These are phyloP conservation scores for Aspergillus jensenii DNA, from an alignment of 2,329 filamentous ascomycete species.

Conservation along the genomic window DNA sequence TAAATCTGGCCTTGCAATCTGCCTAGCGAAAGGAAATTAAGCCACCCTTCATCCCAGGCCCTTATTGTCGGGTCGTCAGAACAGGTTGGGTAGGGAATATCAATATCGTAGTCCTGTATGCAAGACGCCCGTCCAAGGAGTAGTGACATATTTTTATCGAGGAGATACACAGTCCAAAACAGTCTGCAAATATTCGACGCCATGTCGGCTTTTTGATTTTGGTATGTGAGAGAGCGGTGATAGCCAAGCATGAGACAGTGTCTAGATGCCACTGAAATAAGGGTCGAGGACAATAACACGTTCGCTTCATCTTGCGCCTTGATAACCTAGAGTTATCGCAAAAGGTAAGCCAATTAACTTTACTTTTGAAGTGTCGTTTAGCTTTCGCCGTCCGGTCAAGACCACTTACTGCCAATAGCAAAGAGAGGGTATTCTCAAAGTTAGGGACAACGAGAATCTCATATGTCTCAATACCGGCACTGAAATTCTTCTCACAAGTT, in stretches of 20 bases:
- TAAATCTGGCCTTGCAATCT: constrained; percentile 15
- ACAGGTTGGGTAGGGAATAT: not conserved
- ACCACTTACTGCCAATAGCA: constrained; percentile 24
- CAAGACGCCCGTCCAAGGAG: not conserved
- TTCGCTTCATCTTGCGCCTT: constrained; percentile 22
- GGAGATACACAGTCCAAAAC: constrained; percentile 5
- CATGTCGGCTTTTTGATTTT: constrained; percentile 2
- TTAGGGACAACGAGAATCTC: constrained; percentile 25
- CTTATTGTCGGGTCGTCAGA: not conserved
- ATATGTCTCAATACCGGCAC: constrained; percentile 20
- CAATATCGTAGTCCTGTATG: constrained; percentile 5
- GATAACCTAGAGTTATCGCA: constrained; percentile 9
- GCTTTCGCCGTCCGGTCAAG: not conserved
- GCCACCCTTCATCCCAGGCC: not conserved
- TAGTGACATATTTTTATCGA: constrained; percentile 6
- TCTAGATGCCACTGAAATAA: constrained; percentile 18
- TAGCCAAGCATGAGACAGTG: constrained; percentile 24
- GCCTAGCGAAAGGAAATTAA: constrained; percentile 11
- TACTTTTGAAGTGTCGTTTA: not conserved
- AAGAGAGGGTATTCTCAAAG: constrained; percentile 24
- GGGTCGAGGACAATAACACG: constrained; percentile 15
- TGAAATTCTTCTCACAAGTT: constrained; percentile 17
- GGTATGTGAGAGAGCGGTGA: constrained; percentile 19
- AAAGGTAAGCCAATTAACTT: not conserved
- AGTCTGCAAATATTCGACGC: not conserved